A percentile compares a stretch with the other conserved stretches of the same genome.
These are phyloP conservation scores for Fusarium acutatum DNA, from an alignment of 2,329 filamentous ascomycete genomes.

Conservation along the genomic window DNA sequence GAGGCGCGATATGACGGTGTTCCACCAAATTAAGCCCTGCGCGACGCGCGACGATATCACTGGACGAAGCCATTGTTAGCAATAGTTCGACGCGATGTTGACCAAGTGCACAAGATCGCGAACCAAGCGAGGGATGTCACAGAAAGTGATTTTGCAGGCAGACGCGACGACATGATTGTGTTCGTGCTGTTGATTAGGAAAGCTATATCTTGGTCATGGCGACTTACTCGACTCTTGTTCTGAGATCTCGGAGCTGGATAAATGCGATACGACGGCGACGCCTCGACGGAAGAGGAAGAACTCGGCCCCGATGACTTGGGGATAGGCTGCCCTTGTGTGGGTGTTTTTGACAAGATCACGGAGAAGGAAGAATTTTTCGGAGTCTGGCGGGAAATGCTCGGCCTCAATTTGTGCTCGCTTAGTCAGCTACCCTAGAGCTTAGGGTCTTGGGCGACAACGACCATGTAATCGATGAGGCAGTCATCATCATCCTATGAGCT, in stretches of 20 bases:
- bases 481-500: not conserved
- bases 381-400: conserved; percentile 37
- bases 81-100: conserved; percentile 34
- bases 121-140: conserved; percentile 23
- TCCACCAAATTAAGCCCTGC: conserved; percentile 18
- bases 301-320: conserved; percentile 47
- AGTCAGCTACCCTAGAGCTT: conserved; percentile 27
- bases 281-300: conserved; percentile 59
- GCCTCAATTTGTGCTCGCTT: conserved; percentile 8
- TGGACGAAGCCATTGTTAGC: conserved; percentile 41
- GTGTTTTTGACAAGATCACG: conserved; percentile 48
- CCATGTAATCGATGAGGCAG: not conserved
- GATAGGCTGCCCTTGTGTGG: conserved; percentile 43
- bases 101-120: conserved; percentile 26
- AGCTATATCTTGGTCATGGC: conserved; percentile 33
- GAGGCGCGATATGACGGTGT: conserved; percentile 33
- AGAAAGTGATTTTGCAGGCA: conserved; percentile 8
- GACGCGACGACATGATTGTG: conserved; percentile 17
- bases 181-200: conserved; percentile 29
- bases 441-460: not conserved
- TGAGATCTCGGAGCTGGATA: conserved; percentile 53
- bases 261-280: conserved; percentile 52
- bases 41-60: conserved; percentile 41
- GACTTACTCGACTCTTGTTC: conserved; percentile 49
- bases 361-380: conserved; percentile 51